Conservation (phyloP, 257 asterid genomes). For the Fraxinus excelsior region DNA sequence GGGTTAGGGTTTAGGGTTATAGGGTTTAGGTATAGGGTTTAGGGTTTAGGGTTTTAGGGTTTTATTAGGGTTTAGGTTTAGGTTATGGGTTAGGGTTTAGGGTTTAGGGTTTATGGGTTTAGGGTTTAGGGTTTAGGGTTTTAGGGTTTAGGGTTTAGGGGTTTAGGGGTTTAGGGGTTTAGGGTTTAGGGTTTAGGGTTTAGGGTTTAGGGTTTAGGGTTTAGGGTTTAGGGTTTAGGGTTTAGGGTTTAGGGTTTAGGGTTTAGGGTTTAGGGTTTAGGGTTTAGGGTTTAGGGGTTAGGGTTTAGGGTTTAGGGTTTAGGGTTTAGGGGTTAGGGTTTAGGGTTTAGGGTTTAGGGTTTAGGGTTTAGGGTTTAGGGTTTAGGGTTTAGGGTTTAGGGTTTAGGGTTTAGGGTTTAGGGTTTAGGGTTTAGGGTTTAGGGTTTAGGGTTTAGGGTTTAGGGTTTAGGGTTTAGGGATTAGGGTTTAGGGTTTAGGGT, state of each 20-base stretch:
- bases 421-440: slow-evolving; percentile 9
- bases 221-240: slow-evolving; percentile 10
- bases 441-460: too few species aligned
- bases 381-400: slow-evolving; percentile 10
- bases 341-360: slow-evolving; percentile 17
- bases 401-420: slow-evolving; percentile 15
- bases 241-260: slow-evolving; percentile 12
- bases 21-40: too few species aligned
- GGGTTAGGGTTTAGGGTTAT: too few species aligned
- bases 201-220: too few species aligned
- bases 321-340: slow-evolving; percentile 14
- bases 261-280: slow-evolving; percentile 23
- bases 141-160: neutral
- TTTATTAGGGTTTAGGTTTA: too few species aligned
- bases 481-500: slow-evolving; percentile 15
- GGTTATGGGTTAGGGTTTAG: too few species aligned
- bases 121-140: too few species aligned
- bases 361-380: slow-evolving; percentile 17
- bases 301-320: slow-evolving; percentile 13
- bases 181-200: too few species aligned
- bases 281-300: neutral
- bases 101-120: too few species aligned
- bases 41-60: too few species aligned
- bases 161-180: neutral
- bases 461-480: neutral